Evolutionary conservation across 2,329 filamentous ascomycete species (phyloP).

Genomic region (Macrophomina pseudophaseolina): DNA sequence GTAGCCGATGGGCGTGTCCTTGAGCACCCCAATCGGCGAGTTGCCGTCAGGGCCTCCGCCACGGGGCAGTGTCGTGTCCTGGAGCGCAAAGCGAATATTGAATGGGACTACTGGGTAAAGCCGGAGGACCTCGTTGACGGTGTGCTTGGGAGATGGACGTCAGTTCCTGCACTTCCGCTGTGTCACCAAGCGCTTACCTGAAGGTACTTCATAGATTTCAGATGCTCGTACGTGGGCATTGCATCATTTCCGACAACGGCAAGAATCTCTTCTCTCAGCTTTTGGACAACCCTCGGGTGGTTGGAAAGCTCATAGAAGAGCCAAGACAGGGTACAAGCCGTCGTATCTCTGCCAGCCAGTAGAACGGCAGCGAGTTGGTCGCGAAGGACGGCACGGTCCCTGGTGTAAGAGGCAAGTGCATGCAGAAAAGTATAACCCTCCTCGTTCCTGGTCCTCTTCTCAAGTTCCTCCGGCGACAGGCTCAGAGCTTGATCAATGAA

Average conservation of each 20-base stretch:
- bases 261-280: conserved; percentile 75
- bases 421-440: conserved; percentile 83
- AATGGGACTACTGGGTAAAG: conserved; percentile 57
- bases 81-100: conserved; percentile 54
- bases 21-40: conserved; percentile 51
- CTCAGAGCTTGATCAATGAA: conserved; percentile 78
- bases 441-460: conserved; percentile 73
- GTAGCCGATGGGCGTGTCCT: conserved; percentile 54
- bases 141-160: conserved; percentile 43
- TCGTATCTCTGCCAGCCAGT: conserved; percentile 86
- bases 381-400: conserved; percentile 69
- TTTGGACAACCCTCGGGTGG: conserved; percentile 68
- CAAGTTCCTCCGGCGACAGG: conserved; percentile 73
- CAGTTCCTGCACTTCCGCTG: conserved; percentile 36
- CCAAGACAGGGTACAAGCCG: conserved; percentile 81
- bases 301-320: conserved; percentile 79
- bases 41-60: conserved; percentile 54
- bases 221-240: conserved; percentile 72
- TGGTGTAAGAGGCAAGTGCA: conserved; percentile 80
- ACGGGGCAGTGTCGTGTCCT: conserved; percentile 55
- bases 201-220: conserved; percentile 88
- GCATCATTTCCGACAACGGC: conserved; percentile 66
- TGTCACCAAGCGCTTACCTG: conserved; percentile 3
- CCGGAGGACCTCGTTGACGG: conserved; percentile 51
- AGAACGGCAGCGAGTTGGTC: conserved; percentile 85